phyloP scores from a whole-genome alignment of 164 flowering plant species.

The Echeveria elegans region DNA sequence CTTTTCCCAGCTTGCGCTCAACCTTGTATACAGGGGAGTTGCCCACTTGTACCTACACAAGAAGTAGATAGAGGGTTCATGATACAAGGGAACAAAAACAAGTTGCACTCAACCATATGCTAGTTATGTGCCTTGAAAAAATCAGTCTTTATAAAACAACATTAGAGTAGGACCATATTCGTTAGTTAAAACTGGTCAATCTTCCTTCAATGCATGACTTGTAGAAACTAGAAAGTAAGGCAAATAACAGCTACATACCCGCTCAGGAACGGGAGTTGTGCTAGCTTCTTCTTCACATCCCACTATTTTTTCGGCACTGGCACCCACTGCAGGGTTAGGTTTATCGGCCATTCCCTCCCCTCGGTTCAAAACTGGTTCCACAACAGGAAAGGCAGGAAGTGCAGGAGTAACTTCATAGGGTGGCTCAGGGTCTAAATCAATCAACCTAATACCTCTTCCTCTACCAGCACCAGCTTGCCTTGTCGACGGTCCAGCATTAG shows the following conservation, averaged over 20 bases:
- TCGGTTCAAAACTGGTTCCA: not conserved
- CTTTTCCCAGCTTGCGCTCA: constrained; percentile 48
- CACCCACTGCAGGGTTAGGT: not conserved
- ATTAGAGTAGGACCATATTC: not conserved
- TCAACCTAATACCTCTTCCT: constrained; percentile 66
- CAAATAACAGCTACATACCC: constrained; percentile 18
- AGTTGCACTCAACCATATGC: not conserved
- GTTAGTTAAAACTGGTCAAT: not conserved
- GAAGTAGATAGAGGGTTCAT: not conserved
- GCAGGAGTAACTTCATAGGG: constrained; percentile 10
- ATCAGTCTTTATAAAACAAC: not conserved
- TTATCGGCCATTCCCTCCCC: not conserved
- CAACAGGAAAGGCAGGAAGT: constrained; percentile 10
- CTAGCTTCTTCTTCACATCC: constrained; percentile 8
- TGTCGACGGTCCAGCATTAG: constrained; percentile 45
- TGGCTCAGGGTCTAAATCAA: constrained; percentile 63
- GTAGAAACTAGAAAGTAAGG: not conserved
- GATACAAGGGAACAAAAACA: not conserved
- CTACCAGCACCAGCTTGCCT: constrained; percentile 67
- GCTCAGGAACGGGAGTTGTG: constrained; percentile 1
- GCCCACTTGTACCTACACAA: constrained; percentile 39
- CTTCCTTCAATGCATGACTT: not conserved
- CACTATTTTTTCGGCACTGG: not conserved
- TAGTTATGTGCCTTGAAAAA: not conserved
- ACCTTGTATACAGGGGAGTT: constrained; percentile 41